Evolutionary conservation across 352 stramenopile species (phyloP).

Genomic region (Phytopythium litorale): DNA sequence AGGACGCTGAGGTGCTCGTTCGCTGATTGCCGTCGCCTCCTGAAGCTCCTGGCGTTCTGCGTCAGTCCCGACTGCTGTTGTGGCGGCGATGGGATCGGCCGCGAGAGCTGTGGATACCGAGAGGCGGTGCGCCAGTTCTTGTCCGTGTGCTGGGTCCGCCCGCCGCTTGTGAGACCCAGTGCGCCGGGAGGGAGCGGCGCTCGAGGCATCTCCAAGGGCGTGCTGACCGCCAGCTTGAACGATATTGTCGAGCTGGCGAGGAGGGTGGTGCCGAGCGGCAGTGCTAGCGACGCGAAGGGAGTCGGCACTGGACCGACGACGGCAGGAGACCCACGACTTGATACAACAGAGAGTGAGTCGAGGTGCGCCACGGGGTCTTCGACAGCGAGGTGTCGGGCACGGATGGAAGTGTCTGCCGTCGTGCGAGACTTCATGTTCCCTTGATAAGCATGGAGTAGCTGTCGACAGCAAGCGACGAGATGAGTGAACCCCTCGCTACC

Average conservation of each 20-base stretch:
- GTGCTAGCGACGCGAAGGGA: neutral
- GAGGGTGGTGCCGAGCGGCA: neutral
- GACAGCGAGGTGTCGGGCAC: neutral
- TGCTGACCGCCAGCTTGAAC: constrained; percentile 1
- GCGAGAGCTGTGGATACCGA: neutral
- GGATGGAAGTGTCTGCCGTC: neutral
- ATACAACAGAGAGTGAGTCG: neutral
- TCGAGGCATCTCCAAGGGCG: neutral
- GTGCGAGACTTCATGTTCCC: neutral
- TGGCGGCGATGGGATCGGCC: neutral
- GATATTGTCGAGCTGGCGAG: neutral
- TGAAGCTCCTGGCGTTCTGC: neutral
- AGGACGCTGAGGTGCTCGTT: neutral
- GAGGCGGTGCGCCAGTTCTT: neutral
- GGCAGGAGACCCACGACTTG: neutral
- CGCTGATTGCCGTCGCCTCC: neutral
- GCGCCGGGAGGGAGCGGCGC: neutral
- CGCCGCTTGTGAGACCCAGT: neutral
- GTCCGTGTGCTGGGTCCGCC: constrained; percentile 1
- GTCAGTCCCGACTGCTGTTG: neutral
- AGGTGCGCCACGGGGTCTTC: neutral
- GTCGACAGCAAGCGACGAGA: no score
- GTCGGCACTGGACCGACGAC: neutral
- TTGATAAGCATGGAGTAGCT: no score
- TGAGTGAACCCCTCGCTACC: no score